Base-by-base conservation (phyloP, 2,329 filamentous ascomycete species). In the Trichoderma gracile region DNA sequence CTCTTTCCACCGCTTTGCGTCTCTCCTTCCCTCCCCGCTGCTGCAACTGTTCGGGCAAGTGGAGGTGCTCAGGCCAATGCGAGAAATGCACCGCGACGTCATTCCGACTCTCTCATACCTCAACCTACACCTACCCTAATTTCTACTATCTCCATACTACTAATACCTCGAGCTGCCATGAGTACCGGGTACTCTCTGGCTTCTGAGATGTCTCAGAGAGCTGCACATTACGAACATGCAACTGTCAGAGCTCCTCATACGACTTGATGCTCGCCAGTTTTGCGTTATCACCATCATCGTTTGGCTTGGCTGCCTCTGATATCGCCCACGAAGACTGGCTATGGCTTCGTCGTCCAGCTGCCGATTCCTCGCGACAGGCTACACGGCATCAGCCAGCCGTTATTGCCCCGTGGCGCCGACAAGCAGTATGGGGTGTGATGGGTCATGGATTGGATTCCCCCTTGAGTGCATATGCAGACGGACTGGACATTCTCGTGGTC, bases 71-170 rank as follows among this genome's bases (percentile, higher is more conserved):
- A 53, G 58, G 58, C 40, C 58, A 38, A 14, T 12, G 33, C 33
- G 27, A 38, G 33, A 25, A 17, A 62, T 62, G 58, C 58, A 53
- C 25, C 38, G 25, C 58, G 54, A 62, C 58, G 58, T 62, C 58
- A 62, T 62, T 25, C 45, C 10, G 12, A 30, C 27, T 19, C 43
- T 33, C 19, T 47, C 30, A 21, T 50, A 21, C 10, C 33, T 14
- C 14, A 8, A 30, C 30, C 7, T 9, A 38, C 33, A 38, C 12
- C 56, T 38, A 45, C 53, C 53, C 49, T 52, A 52, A 19, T 15
- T 15, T 38, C 10, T 38, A 10, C 33, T 45, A 56, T 27, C 45
- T 59, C 45, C 56, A 6, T 27, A 27, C 27, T n/a, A n/a, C 27
- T 27, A 27, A 49, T 59, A 10, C 45, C 45, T 59, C 23, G 21